Evolutionary conservation across 192 early-diverging fungal genomes (phyloP), one percentile per base, ranked within the genome.

Genomic region (Polychytrium aggregatum): DNA sequence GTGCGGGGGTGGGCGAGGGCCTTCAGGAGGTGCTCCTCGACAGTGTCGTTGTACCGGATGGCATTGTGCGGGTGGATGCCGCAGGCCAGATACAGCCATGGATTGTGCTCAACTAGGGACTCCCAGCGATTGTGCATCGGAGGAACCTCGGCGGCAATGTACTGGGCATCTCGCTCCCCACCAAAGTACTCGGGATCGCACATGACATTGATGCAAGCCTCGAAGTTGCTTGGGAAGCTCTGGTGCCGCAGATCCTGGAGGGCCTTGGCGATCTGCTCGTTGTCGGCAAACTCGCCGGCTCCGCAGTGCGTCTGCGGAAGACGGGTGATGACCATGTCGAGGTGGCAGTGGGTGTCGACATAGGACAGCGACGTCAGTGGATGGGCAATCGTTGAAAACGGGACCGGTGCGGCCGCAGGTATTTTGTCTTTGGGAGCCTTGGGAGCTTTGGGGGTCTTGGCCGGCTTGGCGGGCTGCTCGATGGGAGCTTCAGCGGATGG

Each of bases 181-280:
- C n/a, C 21, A 21, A 51, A 48, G 8, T 38, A 51, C 14, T 16
- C 37, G 8, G 25, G 16, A n/a, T 51, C 49, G 41, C 49, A 51
- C 10, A 51, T 38, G 9, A 51, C 49, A 51, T 51, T 51, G 25
- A 51, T 20, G 25, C 49, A 51, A 9, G 39, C 49, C 18, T 46
- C 44, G 16, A 51, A 46, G 37, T 51, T 30, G 10, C 41, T 39
- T 36, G 46, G 46, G 46, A 47, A 47, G 36, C 26, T n/a, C 8
- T 47, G n/a, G 18, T 39, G 46, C 8, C 46, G 46, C 11, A 47
- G 26, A 8, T n/a, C 17, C 7, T 35, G 7, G 46, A 47, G 14
- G 11, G 46, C 46, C 26, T 47, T n/a, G n/a, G n/a, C n/a, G n/a
- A n/a, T n/a, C n/a, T n/a, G n/a, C n/a, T n/a, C n/a, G n/a, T n/a